A percentile compares a stretch with the other conserved stretches of the same genome.
Conservation (phyloP, 208 protist genomes). For the Acanthamoeba divionensis region DNA sequence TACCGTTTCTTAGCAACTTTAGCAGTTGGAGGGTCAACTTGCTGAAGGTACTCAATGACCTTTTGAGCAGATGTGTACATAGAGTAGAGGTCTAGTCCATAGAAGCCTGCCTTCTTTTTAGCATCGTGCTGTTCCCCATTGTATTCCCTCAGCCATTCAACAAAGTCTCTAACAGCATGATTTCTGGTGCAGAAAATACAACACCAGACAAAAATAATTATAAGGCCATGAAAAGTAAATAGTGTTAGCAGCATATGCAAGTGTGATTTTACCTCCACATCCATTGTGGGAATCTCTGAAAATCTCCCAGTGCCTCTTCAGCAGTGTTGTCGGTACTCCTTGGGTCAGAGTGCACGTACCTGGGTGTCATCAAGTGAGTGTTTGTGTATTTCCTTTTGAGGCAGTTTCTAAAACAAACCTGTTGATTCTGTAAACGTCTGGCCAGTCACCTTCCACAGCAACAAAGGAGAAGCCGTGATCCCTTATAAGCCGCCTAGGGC, state of each 20-base stretch:
- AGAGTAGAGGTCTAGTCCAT: constrained; percentile 56
- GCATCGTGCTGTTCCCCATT: background rate
- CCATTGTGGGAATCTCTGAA: constrained; percentile 57
- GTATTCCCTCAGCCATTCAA: constrained; percentile 43
- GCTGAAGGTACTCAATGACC: constrained; percentile 57
- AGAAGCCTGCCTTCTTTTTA: constrained; percentile 42
- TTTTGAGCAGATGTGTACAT: background rate
- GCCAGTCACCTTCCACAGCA: constrained; percentile 37
- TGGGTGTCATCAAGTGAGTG: background rate
- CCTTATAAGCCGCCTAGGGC: constrained; percentile 46
- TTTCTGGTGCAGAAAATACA: background rate
- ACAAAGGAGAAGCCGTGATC: constrained; percentile 58
- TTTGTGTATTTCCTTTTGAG: too few species aligned
- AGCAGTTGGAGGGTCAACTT: background rate
- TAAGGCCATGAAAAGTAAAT: too few species aligned
- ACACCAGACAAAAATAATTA: background rate
- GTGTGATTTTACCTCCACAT: constrained; percentile 54
- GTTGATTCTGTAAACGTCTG: constrained; percentile 43
- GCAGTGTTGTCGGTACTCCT: background rate
- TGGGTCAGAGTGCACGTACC: background rate
- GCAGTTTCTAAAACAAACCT: background rate
- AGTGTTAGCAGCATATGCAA: too few species aligned
- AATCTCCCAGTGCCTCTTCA: constrained; percentile 24
- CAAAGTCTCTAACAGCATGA: background rate
- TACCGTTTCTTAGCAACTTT: background rate